Base-by-base conservation (phyloP, 2,329 filamentous ascomycete species). In the Blastomyces silverae region DNA sequence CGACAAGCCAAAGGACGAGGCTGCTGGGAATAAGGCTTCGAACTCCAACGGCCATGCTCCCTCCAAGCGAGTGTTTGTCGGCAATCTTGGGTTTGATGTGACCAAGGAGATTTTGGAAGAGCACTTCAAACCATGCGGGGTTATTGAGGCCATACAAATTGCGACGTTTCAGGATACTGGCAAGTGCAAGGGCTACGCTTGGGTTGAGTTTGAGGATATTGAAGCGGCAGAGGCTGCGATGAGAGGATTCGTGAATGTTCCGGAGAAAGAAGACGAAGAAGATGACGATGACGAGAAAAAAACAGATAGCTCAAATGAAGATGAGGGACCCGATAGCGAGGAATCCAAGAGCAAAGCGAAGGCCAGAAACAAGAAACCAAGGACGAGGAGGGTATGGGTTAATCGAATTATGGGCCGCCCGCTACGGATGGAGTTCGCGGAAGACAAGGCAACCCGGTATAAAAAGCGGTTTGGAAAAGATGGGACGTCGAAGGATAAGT, bases 141-240 rank as follows among this genome's bases (percentile, higher is more conserved):
- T 88, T 67, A 86, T 97, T 67, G 85, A 88, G 63, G 90, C 90
- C 79, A 84, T 91, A 68, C 93, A 96, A 78, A 82, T 97, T 69
- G 94, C 94, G 2, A 96, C 92, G 0, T 99, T 99, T 74, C 91
- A 97, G 77, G 95, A 99, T 76, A 89, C 89, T 25, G 94, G 94
- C 55, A 99, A 97, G 80, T 99, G 94, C 81, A 97, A 97, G 80
- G 95, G 94, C 22, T 99, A 89, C 78, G 94, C 89, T 6, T 99
- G 94, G 92, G 87, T 99, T 67, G 90, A 90, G 67, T 99, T 97
- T 77, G 87, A 88, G 73, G 87, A 92, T 61, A 74, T 92, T 13
- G 87, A 90, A 64, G 85, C 89, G 0, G 91, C 91, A 0, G 85
- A 87, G 61, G 84, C 84, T 71, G 90, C 90, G 3, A 91, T 96